These are phyloP conservation scores for Pseudogymnoascus sp. DNA, from an alignment of 2,329 filamentous ascomycete genomes.

Conservation along the genomic window DNA sequence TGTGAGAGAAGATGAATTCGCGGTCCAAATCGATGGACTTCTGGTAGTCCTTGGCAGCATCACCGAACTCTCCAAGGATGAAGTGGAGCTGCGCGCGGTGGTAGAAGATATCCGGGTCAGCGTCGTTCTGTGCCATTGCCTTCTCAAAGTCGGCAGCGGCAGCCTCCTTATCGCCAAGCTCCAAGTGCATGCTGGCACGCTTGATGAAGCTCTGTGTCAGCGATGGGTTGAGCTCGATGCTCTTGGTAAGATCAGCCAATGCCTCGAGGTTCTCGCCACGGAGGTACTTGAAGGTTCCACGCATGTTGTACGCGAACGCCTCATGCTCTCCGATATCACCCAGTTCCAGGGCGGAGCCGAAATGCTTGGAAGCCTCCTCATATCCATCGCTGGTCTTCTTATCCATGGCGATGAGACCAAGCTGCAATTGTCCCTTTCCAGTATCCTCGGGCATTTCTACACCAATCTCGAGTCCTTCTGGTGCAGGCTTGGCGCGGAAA, in stretches of 20 bases:
- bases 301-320: slow-evolving; percentile 90
- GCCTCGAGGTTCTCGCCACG: slow-evolving; percentile 80
- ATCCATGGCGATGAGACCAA: slow-evolving; percentile 70
- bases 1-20: slow-evolving; percentile 98
- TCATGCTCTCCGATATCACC: slow-evolving; percentile 74
- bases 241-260: slow-evolving; percentile 79
- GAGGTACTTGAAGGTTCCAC: slow-evolving; percentile 90
- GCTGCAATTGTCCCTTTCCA: slow-evolving; percentile 77
- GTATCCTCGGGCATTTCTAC: slow-evolving; percentile 69
- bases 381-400: slow-evolving; percentile 88
- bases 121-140: slow-evolving; percentile 73
- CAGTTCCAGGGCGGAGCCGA: slow-evolving; percentile 79
- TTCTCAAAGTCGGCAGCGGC: slow-evolving; percentile 81
- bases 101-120: slow-evolving; percentile 97
- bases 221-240: slow-evolving; percentile 77
- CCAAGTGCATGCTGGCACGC: slow-evolving; percentile 93
- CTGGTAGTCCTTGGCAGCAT: slow-evolving; percentile 97
- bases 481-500: slow-evolving; percentile 77
- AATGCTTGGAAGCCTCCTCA: slow-evolving; percentile 75
- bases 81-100: slow-evolving; percentile 98
- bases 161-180: slow-evolving; percentile 79
- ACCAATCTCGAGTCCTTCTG: slow-evolving; percentile 72
- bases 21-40: slow-evolving; percentile 96
- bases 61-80: slow-evolving; percentile 86
- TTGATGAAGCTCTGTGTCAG: slow-evolving; percentile 98